Percentiles rank a stretch among this genome's conserved stretches.
Conservation (phyloP, 2,329 filamentous ascomycete genomes). For the Mariannaea sp. region DNA sequence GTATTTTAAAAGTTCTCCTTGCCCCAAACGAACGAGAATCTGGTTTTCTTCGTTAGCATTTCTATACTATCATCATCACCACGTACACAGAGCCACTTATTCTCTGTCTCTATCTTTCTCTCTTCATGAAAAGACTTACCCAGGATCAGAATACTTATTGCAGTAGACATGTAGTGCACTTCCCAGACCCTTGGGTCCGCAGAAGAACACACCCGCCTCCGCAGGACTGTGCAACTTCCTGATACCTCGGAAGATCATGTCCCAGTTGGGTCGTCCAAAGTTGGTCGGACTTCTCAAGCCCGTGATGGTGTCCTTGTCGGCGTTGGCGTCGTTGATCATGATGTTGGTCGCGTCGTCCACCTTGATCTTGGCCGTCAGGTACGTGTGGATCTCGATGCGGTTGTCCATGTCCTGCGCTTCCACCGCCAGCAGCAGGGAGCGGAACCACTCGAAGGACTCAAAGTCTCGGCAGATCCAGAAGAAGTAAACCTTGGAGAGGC, state of each 20-base stretch:
- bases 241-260: conserved; percentile 85
- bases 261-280: conserved; percentile 87
- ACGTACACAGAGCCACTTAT: too few species aligned
- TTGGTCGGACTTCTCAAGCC: conserved; percentile 82
- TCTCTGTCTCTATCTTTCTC: too few species aligned
- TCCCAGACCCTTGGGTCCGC: conserved; percentile 79
- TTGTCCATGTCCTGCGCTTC: conserved; percentile 84
- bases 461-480: conserved; percentile 93
- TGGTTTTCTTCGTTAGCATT: conserved; percentile 40
- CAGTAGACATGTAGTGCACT: conserved; percentile 80
- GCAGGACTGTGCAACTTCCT: conserved; percentile 76
- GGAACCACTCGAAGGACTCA: conserved; percentile 88
- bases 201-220: conserved; percentile 83
- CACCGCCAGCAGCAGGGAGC: conserved; percentile 80
- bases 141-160: conserved; percentile 85
- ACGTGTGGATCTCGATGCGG: conserved; percentile 87
- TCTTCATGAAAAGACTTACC: conserved; percentile 55
- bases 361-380: conserved; percentile 86
- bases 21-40: conserved; percentile 70
- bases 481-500: conserved; percentile 86
- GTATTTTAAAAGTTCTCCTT: conserved; percentile 67
- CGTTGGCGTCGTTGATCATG: conserved; percentile 89
- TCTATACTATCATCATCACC: conserved; percentile 18
- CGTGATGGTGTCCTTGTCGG: conserved; percentile 83
- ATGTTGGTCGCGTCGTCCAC: conserved; percentile 86